Evolutionary conservation across 352 stramenopile genomes (phyloP).

Genomic region (Phytophthora sp.): DNA sequence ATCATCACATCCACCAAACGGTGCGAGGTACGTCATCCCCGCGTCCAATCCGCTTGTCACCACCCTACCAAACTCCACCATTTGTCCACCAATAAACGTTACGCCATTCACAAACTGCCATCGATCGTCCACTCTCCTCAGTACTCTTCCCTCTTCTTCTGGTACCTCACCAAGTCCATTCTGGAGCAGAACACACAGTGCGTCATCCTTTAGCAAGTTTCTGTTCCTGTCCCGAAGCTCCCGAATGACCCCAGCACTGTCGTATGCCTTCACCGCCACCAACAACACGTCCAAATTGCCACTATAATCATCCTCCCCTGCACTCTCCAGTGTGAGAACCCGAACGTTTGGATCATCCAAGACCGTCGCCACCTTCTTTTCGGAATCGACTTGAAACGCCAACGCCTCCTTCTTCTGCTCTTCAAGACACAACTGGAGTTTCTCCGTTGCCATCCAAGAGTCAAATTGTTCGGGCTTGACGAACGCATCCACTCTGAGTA

Average conservation of each 20-base stretch:
- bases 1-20: constrained; percentile 21
- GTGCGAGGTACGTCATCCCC: constrained; percentile 60
- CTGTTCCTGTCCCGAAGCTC: constrained; percentile 37
- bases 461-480: constrained; percentile 55
- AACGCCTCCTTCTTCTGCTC: constrained; percentile 10
- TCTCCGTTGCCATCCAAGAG: constrained; percentile 19
- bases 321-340: constrained; percentile 39
- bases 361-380: constrained; percentile 17
- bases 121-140: constrained; percentile 3
- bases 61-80: constrained; percentile 49
- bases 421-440: constrained; percentile 17
- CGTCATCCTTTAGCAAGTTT: constrained; percentile 50
- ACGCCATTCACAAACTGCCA: constrained; percentile 67
- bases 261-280: constrained; percentile 73
- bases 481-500: constrained; percentile 49
- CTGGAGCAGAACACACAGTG: constrained; percentile 67
- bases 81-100: constrained; percentile 67
- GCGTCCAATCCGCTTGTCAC: constrained; percentile 53
- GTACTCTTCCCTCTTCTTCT: not conserved
- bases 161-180: constrained; percentile 67
- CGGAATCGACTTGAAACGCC: constrained; percentile 15
- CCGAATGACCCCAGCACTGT: constrained; percentile 49
- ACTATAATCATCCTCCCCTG: not conserved
- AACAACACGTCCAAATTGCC: constrained; percentile 62
- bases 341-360: constrained; percentile 33